These are phyloP conservation scores for Clarireedia monteithiana DNA, from an alignment of 2,329 filamentous ascomycete species.

Conservation along the genomic window DNA sequence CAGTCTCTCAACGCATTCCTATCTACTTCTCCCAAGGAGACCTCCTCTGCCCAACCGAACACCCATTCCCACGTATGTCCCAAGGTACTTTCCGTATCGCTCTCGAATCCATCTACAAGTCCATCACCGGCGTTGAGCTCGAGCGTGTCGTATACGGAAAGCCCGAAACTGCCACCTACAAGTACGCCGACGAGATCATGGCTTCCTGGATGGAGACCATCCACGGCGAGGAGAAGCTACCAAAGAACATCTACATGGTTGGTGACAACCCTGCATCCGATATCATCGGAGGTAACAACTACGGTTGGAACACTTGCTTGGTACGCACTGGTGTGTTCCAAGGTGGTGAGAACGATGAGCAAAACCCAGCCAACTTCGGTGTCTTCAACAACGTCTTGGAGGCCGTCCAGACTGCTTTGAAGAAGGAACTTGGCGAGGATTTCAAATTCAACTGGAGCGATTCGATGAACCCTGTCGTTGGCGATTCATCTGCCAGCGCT, in stretches of 20 bases:
- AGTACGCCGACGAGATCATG: slow-evolving; percentile 68
- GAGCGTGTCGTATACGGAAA: slow-evolving; percentile 73
- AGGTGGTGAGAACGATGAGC: slow-evolving; percentile 65
- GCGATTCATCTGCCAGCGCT: slow-evolving; percentile 44
- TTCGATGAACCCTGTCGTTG: slow-evolving; percentile 59
- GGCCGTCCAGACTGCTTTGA: slow-evolving; percentile 58
- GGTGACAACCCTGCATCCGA: slow-evolving; percentile 69
- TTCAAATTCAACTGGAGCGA: slow-evolving; percentile 69
- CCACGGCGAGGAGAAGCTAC: slow-evolving; percentile 47
- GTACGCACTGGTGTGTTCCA: slow-evolving; percentile 61
- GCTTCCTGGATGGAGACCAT: slow-evolving; percentile 68
- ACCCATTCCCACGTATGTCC: slow-evolving; percentile 61
- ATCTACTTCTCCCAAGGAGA: slow-evolving; percentile 67
- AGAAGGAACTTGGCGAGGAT: slow-evolving; percentile 63
- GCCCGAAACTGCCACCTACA: slow-evolving; percentile 68
- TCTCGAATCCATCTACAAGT: slow-evolving; percentile 66
- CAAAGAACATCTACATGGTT: slow-evolving; percentile 65
- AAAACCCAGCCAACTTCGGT: slow-evolving; percentile 71
- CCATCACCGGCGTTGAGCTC: slow-evolving; percentile 60
- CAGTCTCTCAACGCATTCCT: slow-evolving; percentile 57
- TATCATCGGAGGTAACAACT: slow-evolving; percentile 71
- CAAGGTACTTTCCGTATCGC: slow-evolving; percentile 70
- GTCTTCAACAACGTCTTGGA: slow-evolving; percentile 68
- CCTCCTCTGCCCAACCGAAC: slow-evolving; percentile 55
- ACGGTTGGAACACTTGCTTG: slow-evolving; percentile 74